Base-by-base conservation (phyloP, 441 rosid species). In the Raphanus hybrid region DNA sequence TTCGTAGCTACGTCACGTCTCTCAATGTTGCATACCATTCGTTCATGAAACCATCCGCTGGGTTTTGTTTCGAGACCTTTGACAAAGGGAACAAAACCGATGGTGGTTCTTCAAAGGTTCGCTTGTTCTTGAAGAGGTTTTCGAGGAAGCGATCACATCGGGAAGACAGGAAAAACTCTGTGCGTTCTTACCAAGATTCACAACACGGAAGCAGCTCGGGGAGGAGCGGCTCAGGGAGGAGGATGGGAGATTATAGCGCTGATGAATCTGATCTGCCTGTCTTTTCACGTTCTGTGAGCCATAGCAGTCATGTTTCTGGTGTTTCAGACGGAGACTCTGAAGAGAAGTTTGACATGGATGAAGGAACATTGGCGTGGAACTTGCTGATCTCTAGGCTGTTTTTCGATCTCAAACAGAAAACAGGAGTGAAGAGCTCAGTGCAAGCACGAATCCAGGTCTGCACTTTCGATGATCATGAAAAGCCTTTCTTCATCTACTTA, bases 321-420 rank as follows among this genome's bases (percentile, higher is more conserved):
- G 57, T 76, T 73, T 88, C 97, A 69, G 95, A 93, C 68, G 78
- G 81, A 76, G 92, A 87, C 50, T 77, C 76, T 15, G 97, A 95
- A 78, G 98, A 90, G 11, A 93, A 79, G 77, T 73, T 83, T n/a
- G 80, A 78, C 70, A 34, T 81, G 35, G 99, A 96, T 34, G 99
- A 89, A 82, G 99, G 94, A 86, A 88, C 96, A 57, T 87, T 90
- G 6, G 92, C 96, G 41, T 92, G 90, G 93, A 95, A 95, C 82
- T 82, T 95, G 87, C 87, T 95, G 55, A 83, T 95, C 78, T 90
- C 97, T 52, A 89, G 99, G 79, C 85, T 95, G 26, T 92, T 95
- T 82, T 95, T 95, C 84, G 97, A 95, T 85, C 85, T 85, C 71
- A 93, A 86, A 84, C 77, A 67, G 70, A 89, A 85, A 70, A 29